Conservation (phyloP, 371 early-diverging fungal genomes). For the Mucor circinelloides region DNA sequence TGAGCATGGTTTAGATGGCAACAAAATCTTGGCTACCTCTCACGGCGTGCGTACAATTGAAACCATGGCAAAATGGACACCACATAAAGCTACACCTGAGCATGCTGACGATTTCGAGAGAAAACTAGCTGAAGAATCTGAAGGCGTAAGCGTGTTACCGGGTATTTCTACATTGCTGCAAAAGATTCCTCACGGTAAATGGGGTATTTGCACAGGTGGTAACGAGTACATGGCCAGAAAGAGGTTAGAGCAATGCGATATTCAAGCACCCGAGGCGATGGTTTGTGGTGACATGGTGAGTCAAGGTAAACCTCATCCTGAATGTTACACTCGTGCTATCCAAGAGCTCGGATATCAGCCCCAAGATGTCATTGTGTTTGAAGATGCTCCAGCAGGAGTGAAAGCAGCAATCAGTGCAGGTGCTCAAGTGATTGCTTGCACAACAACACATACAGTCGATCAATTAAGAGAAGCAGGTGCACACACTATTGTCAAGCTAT, state of each 20-base stretch:
- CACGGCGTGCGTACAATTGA: constrained; percentile 51
- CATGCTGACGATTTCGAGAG: constrained; percentile 16
- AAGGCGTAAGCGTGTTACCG: constrained; percentile 28
- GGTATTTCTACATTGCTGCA: constrained; percentile 35
- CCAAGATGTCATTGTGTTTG: constrained; percentile 65
- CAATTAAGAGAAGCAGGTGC: constrained; percentile 64
- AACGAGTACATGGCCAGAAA: constrained; percentile 40
- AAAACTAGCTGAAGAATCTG: constrained; percentile 15
- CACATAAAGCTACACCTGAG: constrained; percentile 21
- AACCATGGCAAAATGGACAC: constrained; percentile 29
- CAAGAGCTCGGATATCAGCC: constrained; percentile 44
- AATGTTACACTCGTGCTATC: constrained; percentile 58
- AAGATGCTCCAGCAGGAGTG: constrained; percentile 70
- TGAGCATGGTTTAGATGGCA: constrained; percentile 43
- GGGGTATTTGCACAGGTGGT: constrained; percentile 42
- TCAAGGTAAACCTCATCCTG: constrained; percentile 67
- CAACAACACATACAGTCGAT: constrained; percentile 54
- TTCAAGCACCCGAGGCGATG: constrained; percentile 29
- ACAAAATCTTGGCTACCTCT: constrained; percentile 42
- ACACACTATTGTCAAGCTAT: constrained; percentile 43
- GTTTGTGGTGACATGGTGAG: constrained; percentile 44
- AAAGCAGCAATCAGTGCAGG: constrained; percentile 56
- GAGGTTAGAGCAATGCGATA: constrained; percentile 34
- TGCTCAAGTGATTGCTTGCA: constrained; percentile 58
- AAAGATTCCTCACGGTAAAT: constrained; percentile 28